phyloP scores from a whole-genome alignment of 768 basidiomycete genomes.

The Suillus decipiens region DNA sequence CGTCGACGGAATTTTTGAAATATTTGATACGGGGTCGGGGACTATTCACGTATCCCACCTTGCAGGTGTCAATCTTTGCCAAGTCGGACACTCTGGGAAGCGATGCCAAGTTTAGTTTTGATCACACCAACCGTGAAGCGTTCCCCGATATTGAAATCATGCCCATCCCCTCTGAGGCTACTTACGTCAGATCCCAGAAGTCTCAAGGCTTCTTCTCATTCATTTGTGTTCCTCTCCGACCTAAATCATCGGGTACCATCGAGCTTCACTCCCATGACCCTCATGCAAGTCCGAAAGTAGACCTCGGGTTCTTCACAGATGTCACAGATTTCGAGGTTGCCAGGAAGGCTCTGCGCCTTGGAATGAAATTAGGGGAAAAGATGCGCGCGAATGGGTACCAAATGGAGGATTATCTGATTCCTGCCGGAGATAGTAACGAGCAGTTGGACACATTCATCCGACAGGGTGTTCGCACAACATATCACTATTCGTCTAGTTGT shows the following conservation, averaged over 20 bases:
- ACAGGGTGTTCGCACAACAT: slow-evolving; percentile 27
- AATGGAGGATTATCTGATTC: slow-evolving; percentile 4
- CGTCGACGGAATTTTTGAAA: slow-evolving; percentile 33
- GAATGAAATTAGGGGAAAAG: slow-evolving; percentile 19
- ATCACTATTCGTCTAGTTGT: slow-evolving; percentile 40
- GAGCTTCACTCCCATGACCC: slow-evolving; percentile 23
- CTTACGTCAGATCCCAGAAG: slow-evolving; percentile 15
- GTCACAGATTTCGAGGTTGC: slow-evolving; percentile 16
- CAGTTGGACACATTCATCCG: slow-evolving; percentile 6
- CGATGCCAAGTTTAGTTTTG: slow-evolving; percentile 19
- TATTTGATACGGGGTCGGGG: slow-evolving; percentile 38
- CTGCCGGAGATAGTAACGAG: not conserved
- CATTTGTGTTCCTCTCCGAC: slow-evolving; percentile 26
- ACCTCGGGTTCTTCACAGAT: slow-evolving; percentile 13
- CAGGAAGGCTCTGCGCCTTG: slow-evolving; percentile 20
- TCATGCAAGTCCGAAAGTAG: slow-evolving; percentile 17
- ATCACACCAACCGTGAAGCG: slow-evolving; percentile 17
- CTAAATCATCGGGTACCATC: slow-evolving; percentile 20
- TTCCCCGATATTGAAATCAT: slow-evolving; percentile 44
- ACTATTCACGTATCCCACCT: slow-evolving; percentile 31
- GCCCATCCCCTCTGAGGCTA: slow-evolving; percentile 19
- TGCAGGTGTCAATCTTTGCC: slow-evolving; percentile 35
- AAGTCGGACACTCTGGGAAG: slow-evolving; percentile 25
- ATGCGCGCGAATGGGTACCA: slow-evolving; percentile 29
- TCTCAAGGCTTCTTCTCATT: slow-evolving; percentile 29